These are phyloP conservation scores for Royoungia palumana DNA, from an alignment of 768 basidiomycete genomes.

Conservation along the genomic window DNA sequence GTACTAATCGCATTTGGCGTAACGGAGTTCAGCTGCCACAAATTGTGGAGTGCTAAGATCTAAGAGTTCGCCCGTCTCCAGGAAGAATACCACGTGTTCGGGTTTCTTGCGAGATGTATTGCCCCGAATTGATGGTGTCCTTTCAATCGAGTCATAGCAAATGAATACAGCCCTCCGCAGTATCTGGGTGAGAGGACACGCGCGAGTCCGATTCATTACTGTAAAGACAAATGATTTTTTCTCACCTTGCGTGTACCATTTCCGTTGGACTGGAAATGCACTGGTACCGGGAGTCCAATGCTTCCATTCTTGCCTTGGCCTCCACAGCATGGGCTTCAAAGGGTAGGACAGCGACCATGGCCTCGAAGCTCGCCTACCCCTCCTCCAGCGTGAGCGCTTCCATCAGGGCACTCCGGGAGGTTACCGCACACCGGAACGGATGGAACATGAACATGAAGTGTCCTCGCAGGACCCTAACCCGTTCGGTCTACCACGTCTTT, in stretches of 20 bases:
- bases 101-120: neutral
- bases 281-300: too few relatives aligned
- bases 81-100: neutral
- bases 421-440: too few relatives aligned
- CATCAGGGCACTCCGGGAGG: too few relatives aligned
- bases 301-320: too few relatives aligned
- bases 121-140: neutral
- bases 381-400: too few relatives aligned
- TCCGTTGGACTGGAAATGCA: neutral
- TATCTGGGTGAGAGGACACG: neutral
- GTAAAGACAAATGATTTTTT: neutral
- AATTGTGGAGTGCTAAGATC: too few relatives aligned
- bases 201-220: neutral
- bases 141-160: neutral
- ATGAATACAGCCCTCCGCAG: neutral
- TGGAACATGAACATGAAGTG: too few relatives aligned
- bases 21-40: neutral
- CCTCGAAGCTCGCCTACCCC: too few relatives aligned
- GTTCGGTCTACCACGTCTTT: too few relatives aligned
- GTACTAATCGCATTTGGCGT: neutral
- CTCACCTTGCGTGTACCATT: neutral
- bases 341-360: too few relatives aligned
- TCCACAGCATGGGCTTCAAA: too few relatives aligned
- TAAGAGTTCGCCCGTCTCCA: neutral
- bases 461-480: too few relatives aligned